These are phyloP conservation scores for Colletotrichum sp. DNA, from an alignment of 2,329 filamentous ascomycete genomes.

Conservation along the genomic window DNA sequence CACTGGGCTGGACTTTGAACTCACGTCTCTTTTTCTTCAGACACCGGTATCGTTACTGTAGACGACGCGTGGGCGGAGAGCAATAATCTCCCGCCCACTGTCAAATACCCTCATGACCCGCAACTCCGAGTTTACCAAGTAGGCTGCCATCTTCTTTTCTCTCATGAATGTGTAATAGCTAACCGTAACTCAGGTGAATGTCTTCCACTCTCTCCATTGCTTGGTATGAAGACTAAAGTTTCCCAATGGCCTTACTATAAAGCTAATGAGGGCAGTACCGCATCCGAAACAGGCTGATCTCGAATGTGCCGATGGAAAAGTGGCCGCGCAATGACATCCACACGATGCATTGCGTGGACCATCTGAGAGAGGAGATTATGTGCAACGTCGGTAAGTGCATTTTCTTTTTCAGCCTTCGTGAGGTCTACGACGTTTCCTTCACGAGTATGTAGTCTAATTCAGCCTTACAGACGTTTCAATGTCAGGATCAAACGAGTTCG, in stretches of 20 bases:
- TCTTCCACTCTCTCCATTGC: neutral
- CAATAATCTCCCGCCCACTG: neutral
- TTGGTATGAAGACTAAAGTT: neutral
- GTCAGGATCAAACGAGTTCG: neutral
- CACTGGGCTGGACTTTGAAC: neutral
- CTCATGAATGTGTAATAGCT: neutral
- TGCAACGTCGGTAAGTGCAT: neutral
- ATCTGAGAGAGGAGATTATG: neutral
- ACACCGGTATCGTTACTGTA: neutral
- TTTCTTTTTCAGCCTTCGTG: neutral
- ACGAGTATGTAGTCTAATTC: too few species aligned
- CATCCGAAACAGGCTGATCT: neutral
- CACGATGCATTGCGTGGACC: neutral
- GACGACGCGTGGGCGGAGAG: neutral
- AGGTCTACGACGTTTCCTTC: too few species aligned
- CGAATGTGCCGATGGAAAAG: neutral
- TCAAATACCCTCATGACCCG: neutral
- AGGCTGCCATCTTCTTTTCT: neutral
- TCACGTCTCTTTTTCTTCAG: neutral
- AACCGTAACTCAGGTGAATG: neutral
- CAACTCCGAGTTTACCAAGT: neutral
- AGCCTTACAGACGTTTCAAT: neutral
- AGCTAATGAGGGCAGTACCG: neutral
- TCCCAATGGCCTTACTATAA: rapidly evolving
- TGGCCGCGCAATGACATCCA: constrained; percentile 3